Base-by-base conservation (phyloP, 148 eudicot genomes). In the Nepenthes gracilis region DNA sequence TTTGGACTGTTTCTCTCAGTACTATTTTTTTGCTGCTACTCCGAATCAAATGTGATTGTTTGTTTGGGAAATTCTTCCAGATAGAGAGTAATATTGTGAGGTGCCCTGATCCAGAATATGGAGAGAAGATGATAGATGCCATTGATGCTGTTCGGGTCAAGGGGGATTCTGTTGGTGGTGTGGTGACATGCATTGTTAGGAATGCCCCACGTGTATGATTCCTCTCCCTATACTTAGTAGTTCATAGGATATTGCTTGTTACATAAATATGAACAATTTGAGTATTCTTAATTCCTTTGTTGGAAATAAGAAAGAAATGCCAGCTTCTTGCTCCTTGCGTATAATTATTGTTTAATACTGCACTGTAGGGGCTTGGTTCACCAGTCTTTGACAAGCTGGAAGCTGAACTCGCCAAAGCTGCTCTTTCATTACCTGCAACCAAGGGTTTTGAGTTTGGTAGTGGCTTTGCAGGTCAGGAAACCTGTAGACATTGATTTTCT, bases 381-480 rank as follows among this genome's bases (percentile, higher is more conserved):
- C 99, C 99, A 4, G 99, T 94, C 40, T 94, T 94, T 85, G 99
- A 89, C 75, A 94, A 94, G 68, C 99, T 94, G 48, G 99, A 94
- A 80, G 95, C 97, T 34, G 95, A 94, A 80, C 80, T 94, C 48
- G 99, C 99, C 59, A 94, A 94, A 78, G 97, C 90, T 64, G 76
- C 52, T 58, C 32, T 94, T 67, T 94, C 99, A 57, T 67, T 94
- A 70, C 99, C 99, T 50, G 97, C 99, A 57, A 89, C 97, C 12
- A 94, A 94, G 81, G 99, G 99, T 50, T 94, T 94, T 69, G 97
- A 94, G 79, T 74, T 86, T 67, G 97, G 97, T 34, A 90, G 97
- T 59, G 97, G 97, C 13, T 90, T 90, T 78, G 79, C 83, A 75
- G 97, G 97, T 87, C 67, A 55, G 54, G 36, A 56, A 58, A 35